Evolutionary conservation across 2,329 filamentous ascomycete genomes (phyloP).

Genomic region (Akanthomyces uredinophilus): DNA sequence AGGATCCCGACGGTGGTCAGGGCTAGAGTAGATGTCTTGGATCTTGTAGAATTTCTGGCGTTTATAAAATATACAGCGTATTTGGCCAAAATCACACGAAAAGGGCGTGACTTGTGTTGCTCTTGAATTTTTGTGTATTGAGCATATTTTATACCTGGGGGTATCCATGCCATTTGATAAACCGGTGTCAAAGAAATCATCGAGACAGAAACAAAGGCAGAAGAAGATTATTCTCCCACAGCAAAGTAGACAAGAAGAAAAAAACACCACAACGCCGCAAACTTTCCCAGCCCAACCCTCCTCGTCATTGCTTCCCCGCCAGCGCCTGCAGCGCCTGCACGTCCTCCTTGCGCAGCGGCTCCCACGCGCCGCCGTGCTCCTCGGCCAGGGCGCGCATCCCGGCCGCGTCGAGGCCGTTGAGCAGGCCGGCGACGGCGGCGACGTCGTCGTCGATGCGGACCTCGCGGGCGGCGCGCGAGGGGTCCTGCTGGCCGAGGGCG

Average conservation of each 20-base stretch:
- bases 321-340: background rate
- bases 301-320: background rate
- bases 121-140: too few relatives aligned
- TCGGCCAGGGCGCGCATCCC: constrained; percentile 31
- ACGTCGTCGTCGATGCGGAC: constrained; percentile 34
- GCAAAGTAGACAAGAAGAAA: too few relatives aligned
- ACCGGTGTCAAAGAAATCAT: background rate
- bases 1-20: constrained; percentile 43
- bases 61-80: background rate
- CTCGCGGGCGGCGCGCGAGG: constrained; percentile 31
- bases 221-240: background rate
- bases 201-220: background rate
- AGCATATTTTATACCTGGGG: too few relatives aligned
- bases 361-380: constrained; percentile 33
- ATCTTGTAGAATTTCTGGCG: background rate
- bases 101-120: background rate
- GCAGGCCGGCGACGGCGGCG: constrained; percentile 28
- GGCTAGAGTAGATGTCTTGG: constrained; percentile 25
- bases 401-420: constrained; percentile 31
- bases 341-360: constrained; percentile 22
- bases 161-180: too few relatives aligned
- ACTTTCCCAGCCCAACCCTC: background rate
- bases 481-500: constrained; percentile 35
- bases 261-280: background rate
- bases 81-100: too few relatives aligned